Percentiles rank a stretch among this genome's conserved stretches.
Evolutionary conservation across 805 yeast species (phyloP).

Genomic region (Candida yuanshanica): DNA sequence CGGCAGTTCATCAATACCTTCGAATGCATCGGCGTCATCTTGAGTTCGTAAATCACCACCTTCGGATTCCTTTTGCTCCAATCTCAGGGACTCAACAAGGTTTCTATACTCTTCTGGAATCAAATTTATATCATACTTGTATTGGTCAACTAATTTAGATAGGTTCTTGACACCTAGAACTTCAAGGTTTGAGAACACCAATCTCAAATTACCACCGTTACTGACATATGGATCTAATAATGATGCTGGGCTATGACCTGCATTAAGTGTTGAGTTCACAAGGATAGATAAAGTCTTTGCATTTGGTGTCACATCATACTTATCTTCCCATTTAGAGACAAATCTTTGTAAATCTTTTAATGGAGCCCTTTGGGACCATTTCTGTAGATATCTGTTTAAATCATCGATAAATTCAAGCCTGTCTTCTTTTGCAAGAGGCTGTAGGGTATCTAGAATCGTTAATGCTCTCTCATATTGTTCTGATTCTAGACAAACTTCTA

Average conservation of each 20-base stretch:
- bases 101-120: conserved; percentile 32
- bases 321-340: conserved; percentile 27
- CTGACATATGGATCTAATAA: conserved; percentile 24
- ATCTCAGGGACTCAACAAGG: conserved; percentile 10
- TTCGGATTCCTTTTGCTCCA: background rate
- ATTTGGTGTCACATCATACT: conserved; percentile 37
- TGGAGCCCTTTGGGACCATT: conserved; percentile 33
- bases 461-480: conserved; percentile 66
- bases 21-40: background rate
- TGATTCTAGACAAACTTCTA: conserved; percentile 72
- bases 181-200: conserved; percentile 33
- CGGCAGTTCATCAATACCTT: conserved; percentile 14
- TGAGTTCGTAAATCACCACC: background rate
- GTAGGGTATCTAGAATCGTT: conserved; percentile 56
- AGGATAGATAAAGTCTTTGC: conserved; percentile 58
- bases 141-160: conserved; percentile 18
- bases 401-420: conserved; percentile 53
- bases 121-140: conserved; percentile 16
- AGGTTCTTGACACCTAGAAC: conserved; percentile 45
- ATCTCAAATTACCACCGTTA: conserved; percentile 22
- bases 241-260: conserved; percentile 15
- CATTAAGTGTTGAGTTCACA: conserved; percentile 26
- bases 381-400: conserved; percentile 55
- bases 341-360: conserved; percentile 39
- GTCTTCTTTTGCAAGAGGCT: conserved; percentile 38